Evolutionary conservation across 208 protist species (phyloP).

Genomic region (Herpetomonas samuelpessoai): DNA sequence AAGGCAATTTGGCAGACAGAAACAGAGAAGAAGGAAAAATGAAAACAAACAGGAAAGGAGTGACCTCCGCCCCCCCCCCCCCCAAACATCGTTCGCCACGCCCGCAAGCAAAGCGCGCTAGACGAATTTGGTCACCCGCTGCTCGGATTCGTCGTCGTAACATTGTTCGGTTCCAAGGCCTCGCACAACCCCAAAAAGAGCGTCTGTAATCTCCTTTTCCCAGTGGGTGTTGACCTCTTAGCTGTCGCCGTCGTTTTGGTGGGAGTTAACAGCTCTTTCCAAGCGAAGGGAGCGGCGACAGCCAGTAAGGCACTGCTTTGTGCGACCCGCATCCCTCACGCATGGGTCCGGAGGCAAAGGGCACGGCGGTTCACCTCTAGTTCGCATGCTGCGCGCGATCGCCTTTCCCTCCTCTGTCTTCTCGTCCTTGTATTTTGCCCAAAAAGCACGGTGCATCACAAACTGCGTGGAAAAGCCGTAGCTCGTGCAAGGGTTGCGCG

Average conservation of each 20-base stretch:
- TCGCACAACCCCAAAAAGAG: not conserved
- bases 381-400: not conserved
- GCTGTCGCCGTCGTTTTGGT: not conserved
- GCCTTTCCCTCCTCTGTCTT: not conserved
- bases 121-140: no score
- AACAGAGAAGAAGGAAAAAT: no score
- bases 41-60: no score
- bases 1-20: no score
- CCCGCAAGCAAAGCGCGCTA: no score
- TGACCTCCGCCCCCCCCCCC: no score
- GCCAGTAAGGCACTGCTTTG: not conserved
- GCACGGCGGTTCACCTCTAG: not conserved
- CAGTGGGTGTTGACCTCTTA: not conserved
- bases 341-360: not conserved
- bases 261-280: not conserved
- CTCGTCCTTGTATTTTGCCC: not conserved
- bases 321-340: not conserved
- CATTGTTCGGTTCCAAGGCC: not conserved
- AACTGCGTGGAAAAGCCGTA: not conserved
- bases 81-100: no score
- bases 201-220: not conserved
- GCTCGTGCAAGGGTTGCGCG: not conserved
- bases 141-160: not conserved
- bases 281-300: not conserved
- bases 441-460: not conserved